Evolutionary conservation across 768 basidiomycete species (phyloP), one percentile per base, ranked within the genome.

Genomic region (Candolleomyces eurysporus): DNA sequence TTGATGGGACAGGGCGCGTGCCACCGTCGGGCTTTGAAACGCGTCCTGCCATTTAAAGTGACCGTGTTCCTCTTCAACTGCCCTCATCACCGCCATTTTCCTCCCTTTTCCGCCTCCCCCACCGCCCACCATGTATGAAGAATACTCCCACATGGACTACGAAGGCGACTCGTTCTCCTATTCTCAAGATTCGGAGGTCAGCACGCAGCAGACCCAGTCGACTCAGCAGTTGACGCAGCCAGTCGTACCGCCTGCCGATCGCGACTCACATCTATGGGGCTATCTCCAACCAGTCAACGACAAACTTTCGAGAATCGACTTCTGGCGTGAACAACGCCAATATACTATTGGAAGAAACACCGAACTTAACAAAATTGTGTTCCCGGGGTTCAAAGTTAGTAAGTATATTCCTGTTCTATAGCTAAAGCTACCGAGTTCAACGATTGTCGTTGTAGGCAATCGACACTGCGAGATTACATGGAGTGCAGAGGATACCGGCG

Each of bases 371-470:
- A 69, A 75, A 55, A 75, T 90, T 49, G 72, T 85, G n/a, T 73
- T 93, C 30, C 81, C 85, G 5, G 88, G 89, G 9, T 82, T 79
- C 76, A 91, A 84, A 80, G 83, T 92, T 69, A 92, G 91, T 92
- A 66, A 77, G 84, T 82, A 62, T 22, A 51, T 10, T 16, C 21
- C 9, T 19, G 11, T 13, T 39, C 22, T 22, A 48, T 57, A 0
- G 36, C 36, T 16, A 49, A 13, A n/a, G 36, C 39, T 21, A 22
- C n/a, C 39, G 48, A 51, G 10, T 55, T 9, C n/a, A 43, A 39
- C 46, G 39, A 19, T 5, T 19, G 59, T 51, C 55, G 17, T 40
- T 52, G 48, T 60, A 86, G 85, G 84, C 71, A 86, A 85, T 66
- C 71, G 68, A 7, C 89, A 91, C 67, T 85, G 83, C 66, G 68